phyloP scores from a whole-genome alignment of 75 land plant species.

The Selaginella moellendorffii region DNA sequence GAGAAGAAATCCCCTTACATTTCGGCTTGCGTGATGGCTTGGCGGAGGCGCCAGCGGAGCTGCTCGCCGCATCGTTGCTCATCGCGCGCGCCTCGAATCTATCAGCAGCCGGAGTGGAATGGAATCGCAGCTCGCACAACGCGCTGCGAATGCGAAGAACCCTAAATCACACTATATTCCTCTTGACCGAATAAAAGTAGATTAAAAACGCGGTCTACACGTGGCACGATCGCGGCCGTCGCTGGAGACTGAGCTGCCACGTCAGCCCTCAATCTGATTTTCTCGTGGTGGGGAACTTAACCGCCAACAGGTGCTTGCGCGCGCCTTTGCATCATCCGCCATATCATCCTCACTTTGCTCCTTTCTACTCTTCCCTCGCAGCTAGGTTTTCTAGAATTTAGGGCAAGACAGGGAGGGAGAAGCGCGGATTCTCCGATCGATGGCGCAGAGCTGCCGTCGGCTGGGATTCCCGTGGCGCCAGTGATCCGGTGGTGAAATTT shows the following conservation, averaged over 20 bases:
- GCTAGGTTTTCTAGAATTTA: not conserved
- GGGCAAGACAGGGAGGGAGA: not conserved
- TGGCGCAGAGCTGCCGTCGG: no score
- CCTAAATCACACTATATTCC: not conserved
- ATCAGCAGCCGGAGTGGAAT: not conserved
- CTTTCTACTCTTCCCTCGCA: not conserved
- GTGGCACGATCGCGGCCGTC: not conserved
- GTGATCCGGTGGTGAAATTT: not conserved
- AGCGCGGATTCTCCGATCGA: no score
- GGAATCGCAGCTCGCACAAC: not conserved
- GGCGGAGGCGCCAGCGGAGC: not conserved
- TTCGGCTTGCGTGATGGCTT: not conserved
- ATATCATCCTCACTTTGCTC: not conserved
- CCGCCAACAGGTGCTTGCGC: slow-evolving; percentile 2
- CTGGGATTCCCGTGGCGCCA: no score
- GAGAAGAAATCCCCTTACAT: not conserved
- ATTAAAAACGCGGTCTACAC: not conserved
- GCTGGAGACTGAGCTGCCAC: no score
- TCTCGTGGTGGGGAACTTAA: not conserved
- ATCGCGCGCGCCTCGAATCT: not conserved
- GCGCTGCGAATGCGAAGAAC: not conserved
- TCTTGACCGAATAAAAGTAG: no score
- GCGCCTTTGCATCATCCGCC: slow-evolving; percentile 2
- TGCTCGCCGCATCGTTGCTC: not conserved
- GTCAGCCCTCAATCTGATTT: not conserved